Percentiles rank a stretch among this genome's conserved stretches.
These are phyloP conservation scores for Metschnikowia rubicola DNA, from an alignment of 805 yeast species.

Conservation along the genomic window DNA sequence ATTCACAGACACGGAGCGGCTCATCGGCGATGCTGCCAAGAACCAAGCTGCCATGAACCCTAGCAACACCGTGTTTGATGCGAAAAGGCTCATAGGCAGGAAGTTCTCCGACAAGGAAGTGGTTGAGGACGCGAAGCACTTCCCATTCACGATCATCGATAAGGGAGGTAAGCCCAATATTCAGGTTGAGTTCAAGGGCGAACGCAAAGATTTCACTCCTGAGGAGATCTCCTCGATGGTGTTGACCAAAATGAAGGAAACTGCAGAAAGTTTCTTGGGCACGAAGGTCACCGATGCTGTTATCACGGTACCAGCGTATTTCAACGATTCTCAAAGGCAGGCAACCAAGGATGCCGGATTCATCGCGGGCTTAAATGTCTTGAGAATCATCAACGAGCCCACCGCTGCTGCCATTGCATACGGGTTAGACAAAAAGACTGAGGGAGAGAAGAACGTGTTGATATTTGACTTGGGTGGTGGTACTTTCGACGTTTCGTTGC, in stretches of 20 bases:
- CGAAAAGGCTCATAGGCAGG: conserved; percentile 90
- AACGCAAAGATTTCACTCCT: conserved; percentile 81
- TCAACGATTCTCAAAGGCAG: conserved; percentile 44
- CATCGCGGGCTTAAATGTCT: conserved; percentile 45
- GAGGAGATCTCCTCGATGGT: conserved; percentile 95
- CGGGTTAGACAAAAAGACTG: conserved; percentile 46
- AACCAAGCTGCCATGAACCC: conserved; percentile 99
- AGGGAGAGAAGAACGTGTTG: conserved; percentile 80
- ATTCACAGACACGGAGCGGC: conserved; percentile 91
- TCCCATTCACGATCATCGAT: conserved; percentile 79
- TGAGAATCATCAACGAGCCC: conserved; percentile 44
- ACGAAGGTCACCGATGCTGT: conserved; percentile 61
- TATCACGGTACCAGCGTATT: conserved; percentile 43
- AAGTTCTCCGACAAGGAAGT: conserved; percentile 77
- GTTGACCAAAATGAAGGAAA: conserved; percentile 86
- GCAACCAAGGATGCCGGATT: conserved; percentile 44
- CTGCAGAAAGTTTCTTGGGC: conserved; percentile 89
- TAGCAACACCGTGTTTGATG: conserved; percentile 87
- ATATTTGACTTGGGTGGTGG: conserved; percentile 98
- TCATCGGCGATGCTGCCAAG: conserved; percentile 97
- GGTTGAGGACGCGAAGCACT: conserved; percentile 75
- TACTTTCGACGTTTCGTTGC: conserved; percentile 88
- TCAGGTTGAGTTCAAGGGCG: conserved; percentile 86
- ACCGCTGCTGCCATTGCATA: conserved; percentile 47
- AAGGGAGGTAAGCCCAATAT: conserved; percentile 84